Base-by-base conservation (phyloP, 306 rosid genomes). In the Dryas alaskensis region DNA sequence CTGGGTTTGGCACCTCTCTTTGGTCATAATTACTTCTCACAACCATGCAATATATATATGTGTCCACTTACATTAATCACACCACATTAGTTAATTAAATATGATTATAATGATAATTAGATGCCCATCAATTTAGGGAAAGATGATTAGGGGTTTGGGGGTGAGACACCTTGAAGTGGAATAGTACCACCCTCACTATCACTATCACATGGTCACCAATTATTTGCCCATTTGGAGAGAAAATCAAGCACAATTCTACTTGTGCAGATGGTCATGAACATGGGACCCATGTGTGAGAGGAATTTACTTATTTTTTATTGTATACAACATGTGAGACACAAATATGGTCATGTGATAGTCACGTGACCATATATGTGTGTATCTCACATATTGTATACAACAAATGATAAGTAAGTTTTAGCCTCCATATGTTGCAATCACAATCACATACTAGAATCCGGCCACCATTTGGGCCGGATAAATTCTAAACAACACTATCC, bases 181-280 rank as follows among this genome's bases (percentile, higher is more conserved):
- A 75, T 75, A 75, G 13, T 27, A 73, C 48, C 76, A 74, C 66
- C 54, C 73, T 55, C 75, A 80, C 76, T 73, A 69, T 81, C 89
- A 49, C 71, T 72, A 80, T 84, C 92, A 84, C n/a, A 59, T 48
- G 67, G 67, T 72, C 70, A 72, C 71, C 65, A 78, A 22, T 54
- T 70, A 67, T 47, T 72, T 78, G 68, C 55, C 62, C 64, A 69
- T 68, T 84, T 75, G 22, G 22, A 75, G 31, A 65, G 63, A 67
- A 78, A 80, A 75, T 77, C 65, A 59, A 69, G 79, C 62, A 75
- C 61, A 67, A 55, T 75, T 14, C 47, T 14, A 39, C 70, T 17
- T 65, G 60, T 69, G n/a, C 25, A 51, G 12, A 39, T 11, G 45
- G 60, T 10, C 22, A 54, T 55, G 31, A 55, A 7, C 6, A n/a